These are phyloP conservation scores for Colletotrichum echinochloae DNA, from an alignment of 2,329 filamentous ascomycete genomes.

Conservation along the genomic window DNA sequence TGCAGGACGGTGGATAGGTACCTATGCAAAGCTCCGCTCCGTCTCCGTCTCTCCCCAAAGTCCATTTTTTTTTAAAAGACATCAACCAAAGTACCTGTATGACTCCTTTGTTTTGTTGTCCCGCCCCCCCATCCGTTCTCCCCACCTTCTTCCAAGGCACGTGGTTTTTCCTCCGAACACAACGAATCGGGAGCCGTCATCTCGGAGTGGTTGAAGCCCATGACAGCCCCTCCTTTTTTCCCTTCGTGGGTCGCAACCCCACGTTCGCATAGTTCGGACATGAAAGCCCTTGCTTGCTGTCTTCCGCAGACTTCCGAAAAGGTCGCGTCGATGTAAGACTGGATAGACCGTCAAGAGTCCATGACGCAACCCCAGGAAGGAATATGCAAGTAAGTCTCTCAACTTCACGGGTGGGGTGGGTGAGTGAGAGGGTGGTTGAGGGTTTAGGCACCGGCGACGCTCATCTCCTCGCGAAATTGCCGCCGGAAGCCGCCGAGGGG, in stretches of 20 bases:
- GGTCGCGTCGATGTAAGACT: neutral
- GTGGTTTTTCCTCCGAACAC: neutral
- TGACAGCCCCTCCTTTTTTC: neutral
- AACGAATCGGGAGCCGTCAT: neutral
- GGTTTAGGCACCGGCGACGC: neutral
- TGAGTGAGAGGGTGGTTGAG: too few relatives aligned
- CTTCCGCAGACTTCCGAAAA: neutral
- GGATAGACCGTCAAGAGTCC: neutral
- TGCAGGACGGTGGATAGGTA: neutral
- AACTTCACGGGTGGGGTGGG: neutral
- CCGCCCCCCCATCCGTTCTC: neutral
- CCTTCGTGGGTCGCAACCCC: neutral
- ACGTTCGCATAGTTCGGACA: neutral
- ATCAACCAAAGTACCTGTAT: neutral
- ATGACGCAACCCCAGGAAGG: neutral
- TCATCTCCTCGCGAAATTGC: neutral
- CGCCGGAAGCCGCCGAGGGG: neutral
- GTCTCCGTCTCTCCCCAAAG: neutral
- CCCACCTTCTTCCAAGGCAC: neutral
- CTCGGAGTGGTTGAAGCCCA: neutral
- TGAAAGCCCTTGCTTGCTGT: too few relatives aligned
- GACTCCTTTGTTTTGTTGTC: neutral
- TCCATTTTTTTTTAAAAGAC: neutral
- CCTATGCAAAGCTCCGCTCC: neutral
- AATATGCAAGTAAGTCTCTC: constrained; percentile 17